Conservation (phyloP, 192 early-diverging fungal genomes). For the Backusella tarrabulga region DNA sequence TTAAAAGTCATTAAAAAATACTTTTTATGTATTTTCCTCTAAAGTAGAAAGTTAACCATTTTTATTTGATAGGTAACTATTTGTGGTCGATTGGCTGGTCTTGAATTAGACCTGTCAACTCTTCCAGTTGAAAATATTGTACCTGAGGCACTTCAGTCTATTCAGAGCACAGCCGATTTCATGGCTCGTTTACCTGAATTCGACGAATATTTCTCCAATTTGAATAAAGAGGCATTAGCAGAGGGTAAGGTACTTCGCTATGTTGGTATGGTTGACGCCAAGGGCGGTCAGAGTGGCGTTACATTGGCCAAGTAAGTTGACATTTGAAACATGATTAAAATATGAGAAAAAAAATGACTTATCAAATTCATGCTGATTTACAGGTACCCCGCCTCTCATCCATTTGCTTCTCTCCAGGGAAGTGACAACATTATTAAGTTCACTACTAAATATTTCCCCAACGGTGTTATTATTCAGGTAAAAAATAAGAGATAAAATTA, state of each 20-base stretch:
- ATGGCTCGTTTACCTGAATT: conserved; percentile 79
- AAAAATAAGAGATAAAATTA: conserved; percentile 42
- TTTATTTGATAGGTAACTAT: conserved; percentile 62
- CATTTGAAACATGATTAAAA: background rate
- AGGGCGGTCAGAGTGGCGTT: conserved; percentile 67
- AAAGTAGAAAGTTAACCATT: background rate
- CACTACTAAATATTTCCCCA: conserved; percentile 92
- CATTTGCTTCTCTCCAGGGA: conserved; percentile 94
- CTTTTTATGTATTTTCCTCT: background rate
- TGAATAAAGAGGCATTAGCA: conserved; percentile 76
- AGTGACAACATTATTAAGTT: conserved; percentile 99
- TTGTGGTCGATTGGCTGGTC: conserved; percentile 85
- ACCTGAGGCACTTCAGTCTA: conserved; percentile 74
- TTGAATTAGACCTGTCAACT: conserved; percentile 71
- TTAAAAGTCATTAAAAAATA: background rate
- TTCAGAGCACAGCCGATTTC: conserved; percentile 78
- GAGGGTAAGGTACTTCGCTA: conserved; percentile 86
- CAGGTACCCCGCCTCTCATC: conserved; percentile 83
- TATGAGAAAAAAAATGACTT: background rate
- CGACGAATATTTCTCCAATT: conserved; percentile 80
- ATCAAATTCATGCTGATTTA: conserved; percentile 3
- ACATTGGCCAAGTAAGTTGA: conserved; percentile 64
- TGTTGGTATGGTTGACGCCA: conserved; percentile 82
- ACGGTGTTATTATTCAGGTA: conserved; percentile 86
- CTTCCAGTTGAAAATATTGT: conserved; percentile 96